These are phyloP conservation scores for Aureobasidium sp. DNA, from an alignment of 2,329 filamentous ascomycete genomes.

Conservation along the genomic window DNA sequence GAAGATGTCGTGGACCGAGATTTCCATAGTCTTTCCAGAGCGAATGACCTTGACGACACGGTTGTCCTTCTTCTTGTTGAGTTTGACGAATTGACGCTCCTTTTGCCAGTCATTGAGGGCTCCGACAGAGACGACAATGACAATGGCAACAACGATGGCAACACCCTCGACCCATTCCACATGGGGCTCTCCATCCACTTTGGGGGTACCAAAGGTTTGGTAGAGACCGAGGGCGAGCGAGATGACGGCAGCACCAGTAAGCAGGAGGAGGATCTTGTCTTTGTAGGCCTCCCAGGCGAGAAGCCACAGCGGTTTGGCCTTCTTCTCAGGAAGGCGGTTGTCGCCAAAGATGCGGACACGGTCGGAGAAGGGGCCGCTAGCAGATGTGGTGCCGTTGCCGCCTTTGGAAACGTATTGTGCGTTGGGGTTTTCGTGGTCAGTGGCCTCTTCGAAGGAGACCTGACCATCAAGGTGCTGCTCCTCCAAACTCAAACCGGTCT, in stretches of 20 bases:
- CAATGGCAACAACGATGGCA: conserved; percentile 66
- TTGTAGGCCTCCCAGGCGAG: conserved; percentile 77
- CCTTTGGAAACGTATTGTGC: background rate
- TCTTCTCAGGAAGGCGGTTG: conserved; percentile 61
- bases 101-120: conserved; percentile 79
- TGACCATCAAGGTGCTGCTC: conserved; percentile 55
- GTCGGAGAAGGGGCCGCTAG: conserved; percentile 43
- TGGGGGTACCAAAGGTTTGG: conserved; percentile 53
- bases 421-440: conserved; percentile 19
- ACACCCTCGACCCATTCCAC: conserved; percentile 79
- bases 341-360: conserved; percentile 61
- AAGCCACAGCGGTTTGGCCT: conserved; percentile 59
- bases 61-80: conserved; percentile 73
- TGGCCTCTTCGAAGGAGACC: conserved; percentile 60
- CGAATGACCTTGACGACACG: conserved; percentile 64
- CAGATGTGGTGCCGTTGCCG: background rate
- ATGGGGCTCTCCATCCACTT: conserved; percentile 45
- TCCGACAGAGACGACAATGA: conserved; percentile 66
- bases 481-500: conserved; percentile 59
- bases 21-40: conserved; percentile 61
- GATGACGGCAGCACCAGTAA: conserved; percentile 62
- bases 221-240: conserved; percentile 68
- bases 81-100: conserved; percentile 68
- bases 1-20: conserved; percentile 61
- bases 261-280: conserved; percentile 66